Conservation (phyloP, 2,329 filamentous ascomycete genomes). For the Emergomyces orientalis region DNA sequence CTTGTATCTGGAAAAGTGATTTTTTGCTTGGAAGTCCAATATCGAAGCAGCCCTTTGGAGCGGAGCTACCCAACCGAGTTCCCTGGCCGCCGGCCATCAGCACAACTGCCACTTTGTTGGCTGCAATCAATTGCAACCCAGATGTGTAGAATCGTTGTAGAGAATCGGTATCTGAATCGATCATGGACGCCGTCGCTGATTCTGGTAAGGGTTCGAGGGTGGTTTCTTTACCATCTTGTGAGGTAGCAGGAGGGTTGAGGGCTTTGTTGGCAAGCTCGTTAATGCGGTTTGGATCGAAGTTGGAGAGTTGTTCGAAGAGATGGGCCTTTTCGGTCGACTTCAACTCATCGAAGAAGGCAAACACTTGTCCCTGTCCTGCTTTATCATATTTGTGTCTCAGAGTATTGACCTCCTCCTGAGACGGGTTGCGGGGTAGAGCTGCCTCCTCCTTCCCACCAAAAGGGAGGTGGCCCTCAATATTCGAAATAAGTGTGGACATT, state of each 20-base stretch:
- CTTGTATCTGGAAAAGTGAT: constrained; percentile 95
- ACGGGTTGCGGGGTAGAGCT: constrained; percentile 43
- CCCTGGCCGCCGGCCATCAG: constrained; percentile 97
- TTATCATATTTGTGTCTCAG: constrained; percentile 64
- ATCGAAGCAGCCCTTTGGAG: constrained; percentile 94
- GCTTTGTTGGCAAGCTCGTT: constrained; percentile 77
- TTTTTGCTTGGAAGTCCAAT: constrained; percentile 90
- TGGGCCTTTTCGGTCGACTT: constrained; percentile 60
- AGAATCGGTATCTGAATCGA: constrained; percentile 73
- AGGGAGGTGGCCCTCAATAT: constrained; percentile 41
- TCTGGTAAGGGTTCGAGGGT: constrained; percentile 78
- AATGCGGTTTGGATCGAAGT: constrained; percentile 77
- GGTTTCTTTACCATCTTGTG: constrained; percentile 28
- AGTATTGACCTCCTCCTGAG: constrained; percentile 55
- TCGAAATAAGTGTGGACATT: constrained; percentile 40
- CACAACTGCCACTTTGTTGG: constrained; percentile 71
- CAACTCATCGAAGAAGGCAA: constrained; percentile 79
- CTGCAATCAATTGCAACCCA: constrained; percentile 55
- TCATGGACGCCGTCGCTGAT: constrained; percentile 75
- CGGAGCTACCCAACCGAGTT: constrained; percentile 86
- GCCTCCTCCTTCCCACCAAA: constrained; percentile 21
- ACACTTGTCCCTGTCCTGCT: constrained; percentile 71
- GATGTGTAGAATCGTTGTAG: constrained; percentile 74
- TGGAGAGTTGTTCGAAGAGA: constrained; percentile 71
- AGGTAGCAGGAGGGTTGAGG: constrained; percentile 55